Evolutionary conservation across 1,284 basidiomycete genomes (phyloP), one percentile per base, ranked within the genome.

Genomic region (Cutaneotrichosporon cyanovorans): DNA sequence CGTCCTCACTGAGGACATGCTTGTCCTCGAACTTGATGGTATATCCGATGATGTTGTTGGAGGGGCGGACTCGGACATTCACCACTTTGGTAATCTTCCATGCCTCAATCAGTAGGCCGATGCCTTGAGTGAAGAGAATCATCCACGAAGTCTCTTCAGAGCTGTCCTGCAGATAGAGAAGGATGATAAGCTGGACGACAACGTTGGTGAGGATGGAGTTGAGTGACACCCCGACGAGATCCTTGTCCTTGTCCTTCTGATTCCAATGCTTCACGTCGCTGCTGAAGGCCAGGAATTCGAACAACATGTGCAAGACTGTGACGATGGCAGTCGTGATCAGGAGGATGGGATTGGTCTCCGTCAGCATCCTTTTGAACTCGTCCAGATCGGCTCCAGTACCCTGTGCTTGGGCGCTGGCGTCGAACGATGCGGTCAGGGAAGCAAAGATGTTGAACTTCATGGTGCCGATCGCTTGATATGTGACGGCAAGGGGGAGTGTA

Each of bases 181-280:
- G 76, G 60, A 95, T 84, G 60, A 96, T 77, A 34, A 85, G 69
- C 58, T 93, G 90, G 7, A 92, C 86, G 63, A 96, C 81, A 53
- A 92, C 85, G 68, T 97, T 97, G 38, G 90, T 88, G 58, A 96
- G 69, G 60, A 98, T 92, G 77, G 75, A 75, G n/a, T 74, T 69
- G 20, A 79, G 62, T 11, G 73, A 75, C 4, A 78, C 77, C 11
- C 77, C 77, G 31, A 75, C 73, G 35, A 78, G 63, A 55, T 76
- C 65, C 51, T 75, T 73, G 50, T 93, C 83, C 75, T 85, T 92
- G 52, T 92, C 84, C 75, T 85, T 93, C 59, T 90, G 82, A 42
- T 87, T 78, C 92, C 92, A 97, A 71, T 97, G 92, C 28, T 82
- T 80, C 38, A 98, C 88, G 63, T 97, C 92, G 28, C 81, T 85